Evolutionary conservation across 306 rosid genomes (phyloP).

Genomic region (Glycyrrhiza uralensis): DNA sequence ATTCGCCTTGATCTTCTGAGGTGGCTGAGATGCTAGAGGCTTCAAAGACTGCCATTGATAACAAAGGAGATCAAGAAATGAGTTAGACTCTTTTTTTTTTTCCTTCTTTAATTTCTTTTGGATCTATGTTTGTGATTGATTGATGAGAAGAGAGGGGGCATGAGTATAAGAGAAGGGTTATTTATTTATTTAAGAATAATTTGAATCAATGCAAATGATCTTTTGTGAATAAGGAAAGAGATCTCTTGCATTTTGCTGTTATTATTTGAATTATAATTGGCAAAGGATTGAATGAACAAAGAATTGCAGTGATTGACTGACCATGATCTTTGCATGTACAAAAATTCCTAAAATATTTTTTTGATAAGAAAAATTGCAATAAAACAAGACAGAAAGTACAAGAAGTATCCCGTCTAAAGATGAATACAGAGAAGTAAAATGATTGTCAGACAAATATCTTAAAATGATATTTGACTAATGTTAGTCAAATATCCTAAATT

Average conservation of each 20-base stretch:
- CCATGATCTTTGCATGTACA: neutral
- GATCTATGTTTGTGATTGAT: constrained; percentile 1
- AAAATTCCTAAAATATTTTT: no score
- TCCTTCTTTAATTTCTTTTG: neutral
- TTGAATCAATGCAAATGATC: constrained; percentile 39
- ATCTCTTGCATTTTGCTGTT: constrained; percentile 29
- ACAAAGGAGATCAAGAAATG: no score
- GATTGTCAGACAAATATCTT: no score
- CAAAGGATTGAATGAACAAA: constrained; percentile 20
- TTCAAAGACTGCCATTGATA: constrained; percentile 18
- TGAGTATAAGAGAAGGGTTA: neutral
- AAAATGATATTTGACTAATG: no score
- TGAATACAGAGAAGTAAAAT: no score
- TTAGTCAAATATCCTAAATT: no score
- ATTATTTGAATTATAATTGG: constrained; percentile 18
- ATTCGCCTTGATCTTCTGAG: constrained; percentile 18
- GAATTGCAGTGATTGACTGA: neutral
- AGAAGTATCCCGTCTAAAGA: no score
- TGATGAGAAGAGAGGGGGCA: neutral
- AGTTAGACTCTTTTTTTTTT: no score
- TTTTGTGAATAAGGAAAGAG: constrained; percentile 24
- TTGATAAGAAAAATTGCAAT: no score
- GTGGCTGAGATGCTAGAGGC: constrained; percentile 49
- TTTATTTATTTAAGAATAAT: constrained; percentile 38
- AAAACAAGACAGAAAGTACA: no score